Conservation (phyloP, 148 eudicot genomes). For the Camellia sinensis region DNA sequence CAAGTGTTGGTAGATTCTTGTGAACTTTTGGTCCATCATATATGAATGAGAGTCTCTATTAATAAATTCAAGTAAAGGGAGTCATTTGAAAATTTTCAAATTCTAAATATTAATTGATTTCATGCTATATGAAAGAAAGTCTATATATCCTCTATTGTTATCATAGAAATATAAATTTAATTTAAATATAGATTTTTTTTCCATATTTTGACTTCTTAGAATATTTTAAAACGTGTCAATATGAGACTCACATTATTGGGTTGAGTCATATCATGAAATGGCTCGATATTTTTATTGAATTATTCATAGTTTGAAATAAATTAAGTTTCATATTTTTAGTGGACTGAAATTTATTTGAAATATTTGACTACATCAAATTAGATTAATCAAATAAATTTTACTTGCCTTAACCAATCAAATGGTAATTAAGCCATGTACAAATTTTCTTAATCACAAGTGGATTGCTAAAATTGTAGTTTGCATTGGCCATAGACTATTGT, state of each 20-base stretch:
- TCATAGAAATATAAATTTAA: background rate
- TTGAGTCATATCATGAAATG: too few relatives aligned
- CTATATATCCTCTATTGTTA: background rate
- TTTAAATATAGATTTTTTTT: too few relatives aligned
- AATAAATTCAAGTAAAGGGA: too few relatives aligned
- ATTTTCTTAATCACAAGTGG: background rate
- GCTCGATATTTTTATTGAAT: background rate
- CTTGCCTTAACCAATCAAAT: background rate
- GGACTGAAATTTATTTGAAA: background rate
- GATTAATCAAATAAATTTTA: too few relatives aligned
- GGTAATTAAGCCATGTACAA: too few relatives aligned
- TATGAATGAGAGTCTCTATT: too few relatives aligned
- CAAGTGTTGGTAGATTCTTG: background rate
- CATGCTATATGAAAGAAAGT: background rate
- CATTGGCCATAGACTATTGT: too few relatives aligned
- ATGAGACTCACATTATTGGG: background rate
- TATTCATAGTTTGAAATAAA: too few relatives aligned
- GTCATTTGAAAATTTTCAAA: background rate
- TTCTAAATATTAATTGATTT: too few relatives aligned
- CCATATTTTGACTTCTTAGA: background rate
- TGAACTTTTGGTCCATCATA: background rate
- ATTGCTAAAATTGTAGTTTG: too few relatives aligned
- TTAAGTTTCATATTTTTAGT: too few relatives aligned
- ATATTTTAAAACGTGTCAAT: background rate
- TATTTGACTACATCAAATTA: background rate